Evolutionary conservation across 2,329 filamentous ascomycete genomes (phyloP), one percentile per base, ranked within the genome.

Genomic region (Xylaria sp.): DNA sequence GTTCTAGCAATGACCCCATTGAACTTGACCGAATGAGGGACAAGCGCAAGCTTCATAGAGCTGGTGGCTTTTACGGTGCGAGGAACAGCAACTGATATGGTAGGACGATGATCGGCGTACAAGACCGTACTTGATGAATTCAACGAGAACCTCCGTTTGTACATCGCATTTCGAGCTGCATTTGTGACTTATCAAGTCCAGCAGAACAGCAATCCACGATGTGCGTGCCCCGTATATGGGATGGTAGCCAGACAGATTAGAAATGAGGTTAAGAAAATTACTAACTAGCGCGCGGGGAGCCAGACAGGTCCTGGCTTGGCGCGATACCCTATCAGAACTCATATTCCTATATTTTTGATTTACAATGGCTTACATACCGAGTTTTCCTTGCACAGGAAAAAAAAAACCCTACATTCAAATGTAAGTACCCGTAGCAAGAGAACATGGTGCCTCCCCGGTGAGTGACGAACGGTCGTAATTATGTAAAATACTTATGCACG

Each of bases 291-390:
- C 65, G 65, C 65, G 65, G 20, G 28, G 44, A 58, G 9, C 31
- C n/a, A 33, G 49, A 33, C 17, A n/a, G 26, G 33, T n/a, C 13
- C 40, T 42, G 6, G 26, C 26, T 28, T 23, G 6, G 28, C 40
- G 10, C 6, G 3, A 9, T 6, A 7, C 9, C 17, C 20, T 56
- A 56, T 56, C 28, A 49, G 26, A 6, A 13, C 53, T 33, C 20
- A 38, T 48, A 40, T 38, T 36, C 13, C 54, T 1, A 2, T 3
- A 42, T 20, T 42, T 62, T 11, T 72, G 73, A 68, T 75, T 74
- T 73, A 59, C 68, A 75, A 75, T 74, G 31, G 73, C 74, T 75
- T 69, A 75, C 74, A 73, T 71, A 75, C 67, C 58, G 23, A 33
- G 20, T 57, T 28, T 20, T 44, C 48, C 31, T 38, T 9, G 13